Evolutionary conservation across 306 rosid species (phyloP), one percentile per base, ranked within the genome.

Genomic region (Ormosia emarginata): DNA sequence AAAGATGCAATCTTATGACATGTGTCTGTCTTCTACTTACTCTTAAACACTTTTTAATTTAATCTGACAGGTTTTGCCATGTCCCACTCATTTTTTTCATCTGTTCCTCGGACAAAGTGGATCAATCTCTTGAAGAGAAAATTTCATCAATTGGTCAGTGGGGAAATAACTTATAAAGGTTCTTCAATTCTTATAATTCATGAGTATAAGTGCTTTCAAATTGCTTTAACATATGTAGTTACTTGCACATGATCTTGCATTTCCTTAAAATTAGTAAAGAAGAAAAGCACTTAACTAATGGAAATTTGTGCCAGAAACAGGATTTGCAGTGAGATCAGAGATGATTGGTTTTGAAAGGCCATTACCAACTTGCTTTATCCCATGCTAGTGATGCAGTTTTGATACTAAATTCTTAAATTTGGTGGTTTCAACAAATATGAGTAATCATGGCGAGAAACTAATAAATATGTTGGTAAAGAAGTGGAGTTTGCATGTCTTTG

Each of bases 91-190:
- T 75, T 46, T 86, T 95, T 81, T 90, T 83, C 77, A 72, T 79
- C 64, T 88, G 85, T 82, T 78, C 87, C 55, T 85, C 57, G 17
- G 87, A 87, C 67, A 75, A 80, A 83, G 82, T 63, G 67, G 90
- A 88, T 79, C 92, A 79, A 57, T 81, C 89, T 18, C 71, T 93
- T 69, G 85, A 90, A 80, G 88, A 88, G 79, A 91, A 90, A 79
- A 64, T 95, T 82, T 90, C 94, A 79, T 88, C 91, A 62, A 86
- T 93, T 77, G 98, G 98, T 95, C 67, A 91, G 98, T 86, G 65
- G 82, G 41, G 69, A 58, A 82, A 46, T 46, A 24, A 52, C 52
- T 74, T 57, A 40, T 84, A 36, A 72, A 36, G 39, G 64, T 41
- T 81, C 36, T 77, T 78, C 64, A 11, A 66, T 84, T 77, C 61